Evolutionary conservation across 192 early-diverging fungal species (phyloP).

Genomic region (Coemansia brasiliensis): DNA sequence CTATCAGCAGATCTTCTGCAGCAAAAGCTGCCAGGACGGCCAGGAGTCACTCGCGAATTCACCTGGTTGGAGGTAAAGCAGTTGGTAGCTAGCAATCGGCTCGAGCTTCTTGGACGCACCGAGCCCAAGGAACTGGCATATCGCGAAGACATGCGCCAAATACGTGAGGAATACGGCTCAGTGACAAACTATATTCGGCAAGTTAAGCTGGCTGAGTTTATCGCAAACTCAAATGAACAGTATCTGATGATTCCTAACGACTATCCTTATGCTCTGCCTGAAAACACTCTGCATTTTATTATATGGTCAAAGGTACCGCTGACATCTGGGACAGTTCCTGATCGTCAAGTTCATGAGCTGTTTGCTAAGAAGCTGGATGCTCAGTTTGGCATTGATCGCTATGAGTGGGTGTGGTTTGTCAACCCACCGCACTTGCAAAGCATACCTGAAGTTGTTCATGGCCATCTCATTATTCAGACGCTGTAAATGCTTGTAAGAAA

Average conservation of each 20-base stretch:
- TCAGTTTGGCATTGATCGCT: constrained; percentile 18
- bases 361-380: constrained; percentile 24
- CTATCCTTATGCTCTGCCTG: constrained; percentile 50
- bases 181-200: constrained; percentile 24
- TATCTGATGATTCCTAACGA: constrained; percentile 50
- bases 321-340: constrained; percentile 22
- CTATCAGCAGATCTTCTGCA: constrained; percentile 15
- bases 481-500: no score
- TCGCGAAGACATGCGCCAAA: constrained; percentile 24
- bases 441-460: constrained; percentile 46
- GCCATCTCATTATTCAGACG: constrained; percentile 35
- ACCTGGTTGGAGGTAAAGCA: constrained; percentile 42
- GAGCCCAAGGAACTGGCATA: constrained; percentile 26
- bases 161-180: constrained; percentile 34
- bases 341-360: constrained; percentile 10
- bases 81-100: constrained; percentile 28
- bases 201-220: constrained; percentile 41
- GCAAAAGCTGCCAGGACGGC: constrained; percentile 13
- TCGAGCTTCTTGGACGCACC: constrained; percentile 42
- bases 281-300: constrained; percentile 30
- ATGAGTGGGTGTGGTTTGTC: constrained; percentile 54
- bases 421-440: constrained; percentile 54
- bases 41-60: constrained; percentile 24
- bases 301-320: constrained; percentile 50
- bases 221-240: constrained; percentile 16